phyloP scores from a whole-genome alignment of 768 basidiomycete species.

The Clitopilus passeckerianus region DNA sequence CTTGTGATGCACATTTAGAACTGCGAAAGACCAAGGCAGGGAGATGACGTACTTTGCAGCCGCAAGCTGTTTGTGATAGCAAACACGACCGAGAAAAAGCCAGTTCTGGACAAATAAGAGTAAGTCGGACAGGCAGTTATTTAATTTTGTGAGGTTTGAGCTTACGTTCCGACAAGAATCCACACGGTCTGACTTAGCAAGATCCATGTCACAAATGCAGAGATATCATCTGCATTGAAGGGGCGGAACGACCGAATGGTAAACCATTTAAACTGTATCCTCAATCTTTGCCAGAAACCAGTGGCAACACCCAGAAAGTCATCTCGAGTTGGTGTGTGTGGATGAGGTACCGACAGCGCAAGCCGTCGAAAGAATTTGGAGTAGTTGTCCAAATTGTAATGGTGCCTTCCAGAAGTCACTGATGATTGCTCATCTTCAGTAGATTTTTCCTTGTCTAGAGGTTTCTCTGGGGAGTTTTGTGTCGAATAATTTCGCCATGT shows the following conservation, averaged over 20 bases:
- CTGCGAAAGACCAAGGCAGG: background rate
- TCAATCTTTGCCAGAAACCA: conserved; percentile 85
- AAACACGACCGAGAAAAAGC: conserved; percentile 93
- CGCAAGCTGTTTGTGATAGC: conserved; percentile 83
- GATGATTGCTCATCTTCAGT: background rate
- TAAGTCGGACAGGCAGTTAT: background rate
- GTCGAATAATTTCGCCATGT: background rate
- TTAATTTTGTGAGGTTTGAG: conserved; percentile 8
- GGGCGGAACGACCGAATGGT: conserved; percentile 91
- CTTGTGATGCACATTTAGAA: background rate
- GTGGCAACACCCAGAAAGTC: conserved; percentile 84
- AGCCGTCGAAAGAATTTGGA: conserved; percentile 78
- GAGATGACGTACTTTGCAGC: conserved; percentile 58
- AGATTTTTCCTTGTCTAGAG: background rate
- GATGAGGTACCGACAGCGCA: conserved; percentile 71
- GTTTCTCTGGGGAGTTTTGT: background rate
- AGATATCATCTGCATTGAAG: conserved; percentile 96
- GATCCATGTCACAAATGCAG: conserved; percentile 94
- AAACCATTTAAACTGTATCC: conserved; percentile 96
- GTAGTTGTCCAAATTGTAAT: conserved; percentile 56
- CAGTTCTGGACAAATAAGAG: conserved; percentile 53
- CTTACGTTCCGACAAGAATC: conserved; percentile 92
- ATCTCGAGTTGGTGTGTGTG: conserved; percentile 78
- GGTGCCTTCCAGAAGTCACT: background rate
- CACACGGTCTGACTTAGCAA: conserved; percentile 93